Evolutionary conservation across 306 rosid genomes (phyloP).

Genomic region (Fagus crenata): DNA sequence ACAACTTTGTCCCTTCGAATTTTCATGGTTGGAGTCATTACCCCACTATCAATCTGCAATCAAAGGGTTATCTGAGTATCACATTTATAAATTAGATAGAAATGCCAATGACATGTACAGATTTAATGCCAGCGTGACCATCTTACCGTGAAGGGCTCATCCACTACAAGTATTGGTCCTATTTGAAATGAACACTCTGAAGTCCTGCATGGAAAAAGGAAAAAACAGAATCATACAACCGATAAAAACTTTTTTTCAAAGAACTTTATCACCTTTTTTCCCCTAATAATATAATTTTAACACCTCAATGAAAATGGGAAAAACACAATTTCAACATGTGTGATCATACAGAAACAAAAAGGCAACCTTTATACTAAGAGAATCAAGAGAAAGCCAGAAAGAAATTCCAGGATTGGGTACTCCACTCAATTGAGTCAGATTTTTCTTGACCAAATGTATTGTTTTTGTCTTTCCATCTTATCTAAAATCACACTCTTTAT

Average conservation of each 20-base stretch:
- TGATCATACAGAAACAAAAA: neutral
- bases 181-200: conserved; percentile 71
- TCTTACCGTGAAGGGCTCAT: conserved; percentile 84
- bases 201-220: conserved; percentile 54
- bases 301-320: neutral
- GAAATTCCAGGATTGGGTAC: neutral
- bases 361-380: neutral
- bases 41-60: conserved; percentile 78
- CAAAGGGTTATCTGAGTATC: conserved; percentile 22
- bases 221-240: neutral
- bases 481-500: neutral
- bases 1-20: conserved; percentile 74
- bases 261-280: neutral
- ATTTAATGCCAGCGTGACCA: neutral
- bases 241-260: neutral
- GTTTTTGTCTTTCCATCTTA: neutral
- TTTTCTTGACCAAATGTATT: too few species aligned
- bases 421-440: neutral
- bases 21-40: conserved; percentile 94
- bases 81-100: conserved; percentile 6
- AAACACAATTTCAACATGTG: neutral
- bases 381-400: neutral
- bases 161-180: conserved; percentile 77
- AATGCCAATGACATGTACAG: conserved; percentile 6
- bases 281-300: neutral